Percentiles rank a stretch among this genome's conserved stretches.
phyloP scores from a whole-genome alignment of 768 basidiomycete genomes.

The Termitomyces eurrhizus region DNA sequence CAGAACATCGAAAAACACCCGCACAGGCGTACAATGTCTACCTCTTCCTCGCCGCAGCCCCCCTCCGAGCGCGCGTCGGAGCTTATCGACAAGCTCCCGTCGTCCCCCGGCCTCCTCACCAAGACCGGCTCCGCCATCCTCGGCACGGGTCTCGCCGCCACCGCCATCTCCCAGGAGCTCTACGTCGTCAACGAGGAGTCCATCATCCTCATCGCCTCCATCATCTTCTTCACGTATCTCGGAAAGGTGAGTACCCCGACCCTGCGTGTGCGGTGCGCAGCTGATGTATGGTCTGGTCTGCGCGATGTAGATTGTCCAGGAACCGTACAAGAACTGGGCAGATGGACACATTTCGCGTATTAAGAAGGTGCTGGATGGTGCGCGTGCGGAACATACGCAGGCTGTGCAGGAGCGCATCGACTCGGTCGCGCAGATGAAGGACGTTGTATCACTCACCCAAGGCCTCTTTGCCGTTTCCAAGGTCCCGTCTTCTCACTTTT shows the following conservation, averaged over 20 bases:
- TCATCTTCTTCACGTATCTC: constrained; percentile 79
- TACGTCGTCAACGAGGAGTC: constrained; percentile 98
- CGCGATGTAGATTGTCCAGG: constrained; percentile 56
- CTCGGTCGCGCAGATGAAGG: constrained; percentile 91
- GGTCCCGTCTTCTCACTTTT: constrained; percentile 38
- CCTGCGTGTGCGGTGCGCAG: background rate
- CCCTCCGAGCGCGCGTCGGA: constrained; percentile 86
- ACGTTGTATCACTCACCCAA: constrained; percentile 89
- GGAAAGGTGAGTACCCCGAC: constrained; percentile 53
- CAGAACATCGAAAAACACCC: background rate
- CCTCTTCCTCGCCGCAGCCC: constrained; percentile 50
- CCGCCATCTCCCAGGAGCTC: constrained; percentile 95
- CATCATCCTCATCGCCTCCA: constrained; percentile 79
- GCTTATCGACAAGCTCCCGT: constrained; percentile 84
- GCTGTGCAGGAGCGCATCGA: constrained; percentile 92
- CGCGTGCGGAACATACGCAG: constrained; percentile 87
- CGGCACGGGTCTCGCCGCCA: constrained; percentile 82
- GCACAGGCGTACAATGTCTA: constrained; percentile 62
- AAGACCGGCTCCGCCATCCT: constrained; percentile 94
- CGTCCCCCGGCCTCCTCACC: constrained; percentile 83
- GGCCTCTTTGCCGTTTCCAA: constrained; percentile 90
- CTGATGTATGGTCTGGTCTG: background rate
- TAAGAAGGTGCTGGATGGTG: constrained; percentile 72
- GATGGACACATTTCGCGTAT: constrained; percentile 83
- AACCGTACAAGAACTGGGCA: constrained; percentile 93